These are phyloP conservation scores for Beverwykella pulmonaria DNA, from an alignment of 495 filamentous ascomycete species.

Conservation along the genomic window DNA sequence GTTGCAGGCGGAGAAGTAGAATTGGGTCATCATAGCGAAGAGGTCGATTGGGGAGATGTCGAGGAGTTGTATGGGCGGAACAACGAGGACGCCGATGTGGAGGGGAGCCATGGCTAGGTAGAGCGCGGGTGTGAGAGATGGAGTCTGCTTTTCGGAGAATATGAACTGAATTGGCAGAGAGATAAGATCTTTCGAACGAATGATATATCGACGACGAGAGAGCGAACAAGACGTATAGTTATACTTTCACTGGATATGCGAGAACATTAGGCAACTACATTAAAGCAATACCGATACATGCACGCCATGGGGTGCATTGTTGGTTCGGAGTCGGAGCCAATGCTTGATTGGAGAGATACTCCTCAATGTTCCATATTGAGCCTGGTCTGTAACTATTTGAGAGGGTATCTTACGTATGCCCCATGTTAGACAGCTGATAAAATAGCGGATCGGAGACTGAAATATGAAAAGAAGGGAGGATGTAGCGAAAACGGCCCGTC, in stretches of 20 bases:
- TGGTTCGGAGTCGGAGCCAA: neutral
- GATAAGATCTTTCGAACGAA: neutral
- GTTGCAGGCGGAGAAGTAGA: conserved; percentile 33
- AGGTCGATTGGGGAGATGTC: conserved; percentile 39
- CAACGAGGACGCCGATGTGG: conserved; percentile 38
- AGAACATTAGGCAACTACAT: conserved; percentile 6
- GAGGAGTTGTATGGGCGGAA: conserved; percentile 37
- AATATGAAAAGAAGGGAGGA: neutral
- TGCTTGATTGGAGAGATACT: neutral
- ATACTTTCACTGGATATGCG: neutral
- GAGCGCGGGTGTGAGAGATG: neutral
- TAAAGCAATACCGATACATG: neutral
- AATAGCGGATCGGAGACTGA: neutral
- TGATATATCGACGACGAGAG: neutral
- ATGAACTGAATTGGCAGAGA: neutral
- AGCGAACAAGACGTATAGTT: neutral
- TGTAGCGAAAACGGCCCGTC: neutral
- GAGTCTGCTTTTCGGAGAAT: too few relatives aligned
- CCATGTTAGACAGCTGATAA: neutral
- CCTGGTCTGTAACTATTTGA: neutral
- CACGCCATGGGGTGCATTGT: neutral
- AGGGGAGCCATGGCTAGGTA: conserved; percentile 16
- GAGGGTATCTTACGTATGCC: neutral
- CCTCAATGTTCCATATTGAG: neutral
- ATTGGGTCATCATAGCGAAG: conserved; percentile 32